Evolutionary conservation across 345 rosid species (phyloP).

Genomic region (Rhodomyrtus tomentosa): DNA sequence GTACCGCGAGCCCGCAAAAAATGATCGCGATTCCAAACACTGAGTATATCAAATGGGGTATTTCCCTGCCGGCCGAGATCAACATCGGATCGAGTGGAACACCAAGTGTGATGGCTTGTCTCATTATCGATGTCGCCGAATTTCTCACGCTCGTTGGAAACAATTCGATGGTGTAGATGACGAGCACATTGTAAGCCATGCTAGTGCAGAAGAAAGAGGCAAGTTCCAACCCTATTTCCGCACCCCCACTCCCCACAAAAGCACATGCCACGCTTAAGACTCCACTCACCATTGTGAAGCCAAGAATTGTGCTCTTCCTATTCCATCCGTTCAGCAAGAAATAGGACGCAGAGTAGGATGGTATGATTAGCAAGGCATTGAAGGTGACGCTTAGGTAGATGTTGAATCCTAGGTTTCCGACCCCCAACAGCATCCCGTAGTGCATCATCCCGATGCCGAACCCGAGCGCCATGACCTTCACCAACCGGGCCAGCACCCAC

Average conservation of each 20-base stretch:
- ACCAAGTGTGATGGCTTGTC: conserved; percentile 50
- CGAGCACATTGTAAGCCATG: conserved; percentile 19
- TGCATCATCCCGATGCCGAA: conserved; percentile 36
- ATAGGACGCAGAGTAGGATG: conserved; percentile 20
- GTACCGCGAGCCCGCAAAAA: conserved; percentile 34
- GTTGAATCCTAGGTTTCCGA: conserved; percentile 23
- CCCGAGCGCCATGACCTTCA: conserved; percentile 12
- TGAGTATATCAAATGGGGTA: conserved; percentile 26
- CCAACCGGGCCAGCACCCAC: conserved; percentile 9
- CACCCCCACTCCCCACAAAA: not conserved
- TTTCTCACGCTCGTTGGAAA: conserved; percentile 58
- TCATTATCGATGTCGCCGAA: conserved; percentile 49
- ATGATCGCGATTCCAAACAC: conserved; percentile 48
- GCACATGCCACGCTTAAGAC: conserved; percentile 18
- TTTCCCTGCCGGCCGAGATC: conserved; percentile 38
- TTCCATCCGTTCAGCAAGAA: conserved; percentile 14
- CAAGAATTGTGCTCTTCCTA: conserved; percentile 22
- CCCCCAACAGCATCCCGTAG: conserved; percentile 35
- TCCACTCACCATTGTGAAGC: conserved; percentile 20
- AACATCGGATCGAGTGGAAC: conserved; percentile 45
- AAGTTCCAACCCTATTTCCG: conserved; percentile 30
- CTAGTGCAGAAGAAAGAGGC: conserved; percentile 37
- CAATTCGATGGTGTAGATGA: conserved; percentile 45
- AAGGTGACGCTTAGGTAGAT: conserved; percentile 27
- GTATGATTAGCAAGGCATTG: conserved; percentile 30